phyloP scores from a whole-genome alignment of 768 basidiomycete genomes.

The Xerocomellus dryophilus region DNA sequence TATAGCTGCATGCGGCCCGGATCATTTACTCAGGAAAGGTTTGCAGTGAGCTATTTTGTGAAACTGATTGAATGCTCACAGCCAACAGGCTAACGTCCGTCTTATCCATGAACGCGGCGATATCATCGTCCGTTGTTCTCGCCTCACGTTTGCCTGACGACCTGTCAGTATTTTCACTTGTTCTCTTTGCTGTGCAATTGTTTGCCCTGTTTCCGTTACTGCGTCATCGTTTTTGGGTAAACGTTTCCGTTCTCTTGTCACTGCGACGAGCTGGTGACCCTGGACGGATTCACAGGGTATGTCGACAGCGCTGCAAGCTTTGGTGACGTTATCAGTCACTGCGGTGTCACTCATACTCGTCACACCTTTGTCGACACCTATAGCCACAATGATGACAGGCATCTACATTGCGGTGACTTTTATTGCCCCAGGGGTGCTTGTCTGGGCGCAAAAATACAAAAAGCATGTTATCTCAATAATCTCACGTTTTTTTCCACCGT shows the following conservation, averaged over 20 bases:
- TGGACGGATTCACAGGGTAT: constrained; percentile 41
- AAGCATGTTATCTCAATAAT: constrained; percentile 50
- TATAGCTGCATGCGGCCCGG: constrained; percentile 54
- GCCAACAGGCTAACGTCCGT: constrained; percentile 70
- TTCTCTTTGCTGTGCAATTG: constrained; percentile 76
- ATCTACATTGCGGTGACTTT: constrained; percentile 61
- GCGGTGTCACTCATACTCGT: constrained; percentile 51
- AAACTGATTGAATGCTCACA: constrained; percentile 23
- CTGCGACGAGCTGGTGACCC: constrained; percentile 10
- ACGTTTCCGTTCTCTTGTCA: constrained; percentile 14
- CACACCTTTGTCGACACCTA: constrained; percentile 50
- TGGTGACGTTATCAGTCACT: constrained; percentile 53
- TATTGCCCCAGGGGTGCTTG: constrained; percentile 68
- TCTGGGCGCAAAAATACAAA: constrained; percentile 88
- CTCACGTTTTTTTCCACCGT: constrained; percentile 10
- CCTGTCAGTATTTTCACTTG: constrained; percentile 83
- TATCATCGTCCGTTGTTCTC: constrained; percentile 89
- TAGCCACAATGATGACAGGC: constrained; percentile 50
- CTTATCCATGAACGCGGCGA: constrained; percentile 85
- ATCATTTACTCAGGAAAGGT: constrained; percentile 60
- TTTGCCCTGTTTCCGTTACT: constrained; percentile 85
- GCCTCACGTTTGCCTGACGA: constrained; percentile 86
- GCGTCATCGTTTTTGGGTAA: constrained; percentile 68
- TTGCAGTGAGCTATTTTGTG: constrained; percentile 23
- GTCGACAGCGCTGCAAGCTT: constrained; percentile 43